These are phyloP conservation scores for Pascua sp. DNA, from an alignment of 1,284 basidiomycete genomes.

Conservation along the genomic window DNA sequence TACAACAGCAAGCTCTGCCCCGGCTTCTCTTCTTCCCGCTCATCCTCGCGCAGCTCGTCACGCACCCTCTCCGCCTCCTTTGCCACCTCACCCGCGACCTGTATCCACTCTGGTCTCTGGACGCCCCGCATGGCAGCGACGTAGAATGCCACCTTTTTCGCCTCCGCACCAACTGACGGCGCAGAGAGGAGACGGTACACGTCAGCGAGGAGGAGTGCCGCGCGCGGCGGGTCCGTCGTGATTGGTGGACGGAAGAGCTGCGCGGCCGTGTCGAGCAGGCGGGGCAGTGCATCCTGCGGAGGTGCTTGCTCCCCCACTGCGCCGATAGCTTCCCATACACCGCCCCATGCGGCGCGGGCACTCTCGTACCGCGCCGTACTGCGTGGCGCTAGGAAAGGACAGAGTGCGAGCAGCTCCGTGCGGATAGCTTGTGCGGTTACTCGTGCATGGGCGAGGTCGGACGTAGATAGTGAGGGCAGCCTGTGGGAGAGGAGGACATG, in stretches of 20 bases:
- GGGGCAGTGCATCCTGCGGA: constrained; percentile 12
- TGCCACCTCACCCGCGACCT: constrained; percentile 26
- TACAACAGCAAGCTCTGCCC: neutral
- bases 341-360: constrained; percentile 33
- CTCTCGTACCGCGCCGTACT: constrained; percentile 36
- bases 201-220: constrained; percentile 31
- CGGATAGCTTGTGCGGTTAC: constrained; percentile 18
- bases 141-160: constrained; percentile 43
- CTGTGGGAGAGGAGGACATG: constrained; percentile 36
- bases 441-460: constrained; percentile 9
- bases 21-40: neutral
- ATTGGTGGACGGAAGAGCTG: constrained; percentile 37
- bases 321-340: constrained; percentile 37
- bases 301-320: neutral
- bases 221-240: constrained; percentile 22
- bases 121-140: constrained; percentile 28
- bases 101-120: constrained; percentile 33
- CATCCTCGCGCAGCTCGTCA: constrained; percentile 1
- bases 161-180: constrained; percentile 15
- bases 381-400: constrained; percentile 40
- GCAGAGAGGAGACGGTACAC: constrained; percentile 23
- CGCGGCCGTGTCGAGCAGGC: constrained; percentile 24
- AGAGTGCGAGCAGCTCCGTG: constrained; percentile 19
- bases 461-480: constrained; percentile 29
- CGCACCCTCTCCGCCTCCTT: constrained; percentile 23